Conservation (phyloP, 139 green algal genomes). For the Picochlorum costavermella region DNA sequence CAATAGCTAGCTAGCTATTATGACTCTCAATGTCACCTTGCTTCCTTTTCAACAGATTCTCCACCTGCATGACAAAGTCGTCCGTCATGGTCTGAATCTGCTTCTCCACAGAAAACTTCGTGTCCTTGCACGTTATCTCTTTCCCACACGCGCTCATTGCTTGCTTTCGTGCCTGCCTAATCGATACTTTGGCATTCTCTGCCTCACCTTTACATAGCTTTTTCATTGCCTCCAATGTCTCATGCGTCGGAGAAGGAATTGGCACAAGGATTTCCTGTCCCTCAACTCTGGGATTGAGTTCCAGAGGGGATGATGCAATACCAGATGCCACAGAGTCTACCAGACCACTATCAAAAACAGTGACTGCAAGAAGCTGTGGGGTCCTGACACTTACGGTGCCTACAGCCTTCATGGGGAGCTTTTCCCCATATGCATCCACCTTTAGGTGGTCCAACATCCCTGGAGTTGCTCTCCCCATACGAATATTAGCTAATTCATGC, state of each 20-base stretch:
- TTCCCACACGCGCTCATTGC: conserved; percentile 40
- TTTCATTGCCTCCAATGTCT: conserved; percentile 42
- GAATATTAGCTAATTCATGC: conserved; percentile 49
- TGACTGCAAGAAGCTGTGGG: conserved; percentile 55
- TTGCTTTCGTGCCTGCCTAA: conserved; percentile 46
- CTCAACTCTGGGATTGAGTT: conserved; percentile 36
- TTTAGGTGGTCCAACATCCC: conserved; percentile 66
- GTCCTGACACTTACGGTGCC: conserved; percentile 57
- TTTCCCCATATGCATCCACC: conserved; percentile 46
- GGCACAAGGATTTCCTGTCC: conserved; percentile 46
- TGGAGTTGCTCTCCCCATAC: conserved; percentile 57
- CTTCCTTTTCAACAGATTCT: conserved; percentile 19
- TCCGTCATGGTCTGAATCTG: conserved; percentile 52
- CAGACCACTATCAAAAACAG: conserved; percentile 52
- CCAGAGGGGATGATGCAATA: conserved; percentile 54
- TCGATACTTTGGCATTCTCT: conserved; percentile 48
- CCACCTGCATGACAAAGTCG: conserved; percentile 20
- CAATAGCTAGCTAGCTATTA: conserved; percentile 14
- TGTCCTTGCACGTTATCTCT: conserved; percentile 16
- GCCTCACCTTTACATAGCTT: conserved; percentile 55
- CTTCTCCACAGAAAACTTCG: conserved; percentile 28
- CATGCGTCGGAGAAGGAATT: conserved; percentile 36
- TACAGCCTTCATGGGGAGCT: conserved; percentile 46
- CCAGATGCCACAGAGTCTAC: conserved; percentile 41
- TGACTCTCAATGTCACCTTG: conserved; percentile 22